Evolutionary conservation across 345 rosid genomes (phyloP).

Genomic region (Eucalyptus caleyi): DNA sequence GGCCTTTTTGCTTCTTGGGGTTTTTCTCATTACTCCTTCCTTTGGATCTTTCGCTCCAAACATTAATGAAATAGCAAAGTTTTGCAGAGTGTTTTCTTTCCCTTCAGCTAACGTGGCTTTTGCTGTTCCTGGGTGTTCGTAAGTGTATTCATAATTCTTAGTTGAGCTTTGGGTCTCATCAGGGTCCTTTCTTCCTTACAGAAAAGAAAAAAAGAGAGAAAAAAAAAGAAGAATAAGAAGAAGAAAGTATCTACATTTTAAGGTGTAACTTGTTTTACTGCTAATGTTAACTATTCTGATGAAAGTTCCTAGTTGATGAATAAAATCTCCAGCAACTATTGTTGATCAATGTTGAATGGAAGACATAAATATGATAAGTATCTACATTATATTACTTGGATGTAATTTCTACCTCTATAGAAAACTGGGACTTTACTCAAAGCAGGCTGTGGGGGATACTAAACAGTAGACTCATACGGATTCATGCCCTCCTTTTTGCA

Average conservation of each 20-base stretch:
- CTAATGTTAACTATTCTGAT: background rate
- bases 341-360: background rate
- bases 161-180: constrained; percentile 4
- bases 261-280: background rate
- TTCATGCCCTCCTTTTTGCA: background rate
- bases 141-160: background rate
- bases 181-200: background rate
- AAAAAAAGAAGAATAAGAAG: background rate
- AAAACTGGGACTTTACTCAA: background rate
- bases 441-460: background rate
- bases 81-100: background rate
- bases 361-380: background rate
- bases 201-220: background rate
- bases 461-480: background rate
- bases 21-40: background rate
- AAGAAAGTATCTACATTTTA: background rate
- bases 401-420: background rate
- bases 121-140: background rate
- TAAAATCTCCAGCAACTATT: background rate
- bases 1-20: background rate
- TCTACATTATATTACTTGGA: background rate
- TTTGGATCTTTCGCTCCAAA: background rate
- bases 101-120: background rate
- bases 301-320: background rate
- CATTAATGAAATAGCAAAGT: background rate